phyloP scores from a whole-genome alignment of 805 yeast genomes.

The Wickerhamiella dianesei region DNA sequence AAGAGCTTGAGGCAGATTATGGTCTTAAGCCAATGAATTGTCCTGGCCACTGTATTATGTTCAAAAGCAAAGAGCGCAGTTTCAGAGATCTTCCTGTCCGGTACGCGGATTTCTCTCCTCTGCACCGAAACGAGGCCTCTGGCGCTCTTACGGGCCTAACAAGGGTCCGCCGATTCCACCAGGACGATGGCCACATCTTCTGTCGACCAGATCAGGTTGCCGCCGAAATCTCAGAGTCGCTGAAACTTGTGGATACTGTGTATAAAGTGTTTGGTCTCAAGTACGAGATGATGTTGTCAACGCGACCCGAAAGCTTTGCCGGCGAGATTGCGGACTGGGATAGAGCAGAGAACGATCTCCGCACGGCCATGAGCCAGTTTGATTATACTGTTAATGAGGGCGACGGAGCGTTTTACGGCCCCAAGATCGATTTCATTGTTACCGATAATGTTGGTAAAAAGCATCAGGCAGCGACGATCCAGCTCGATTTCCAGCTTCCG shows the following conservation, averaged over 20 bases:
- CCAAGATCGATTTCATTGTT: slow-evolving; percentile 72
- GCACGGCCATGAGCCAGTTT: slow-evolving; percentile 41
- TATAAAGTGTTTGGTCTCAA: slow-evolving; percentile 55
- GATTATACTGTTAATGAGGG: slow-evolving; percentile 70
- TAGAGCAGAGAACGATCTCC: slow-evolving; percentile 58
- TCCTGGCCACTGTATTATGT: slow-evolving; percentile 91
- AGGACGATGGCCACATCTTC: slow-evolving; percentile 96
- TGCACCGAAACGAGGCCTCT: slow-evolving; percentile 88
- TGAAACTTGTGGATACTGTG: slow-evolving; percentile 60
- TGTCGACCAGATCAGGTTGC: slow-evolving; percentile 69
- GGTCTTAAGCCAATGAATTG: slow-evolving; percentile 95
- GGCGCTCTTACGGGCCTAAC: slow-evolving; percentile 91
- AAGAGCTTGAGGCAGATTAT: slow-evolving; percentile 33
- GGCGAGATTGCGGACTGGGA: slow-evolving; percentile 75
- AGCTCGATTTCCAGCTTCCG: slow-evolving; percentile 89
- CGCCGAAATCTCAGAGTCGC: slow-evolving; percentile 55
- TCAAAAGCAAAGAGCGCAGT: slow-evolving; percentile 84
- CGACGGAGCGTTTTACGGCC: slow-evolving; percentile 77
- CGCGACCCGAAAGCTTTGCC: slow-evolving; percentile 69
- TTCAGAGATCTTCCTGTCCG: slow-evolving; percentile 83
- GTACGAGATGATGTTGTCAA: slow-evolving; percentile 60
- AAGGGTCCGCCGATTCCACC: slow-evolving; percentile 88
- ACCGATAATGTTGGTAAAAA: slow-evolving; percentile 66
- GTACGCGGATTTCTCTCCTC: slow-evolving; percentile 74
- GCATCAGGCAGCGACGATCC: slow-evolving; percentile 93